phyloP scores from a whole-genome alignment of 2,329 filamentous ascomycete species.

The Penicillium sp. region DNA sequence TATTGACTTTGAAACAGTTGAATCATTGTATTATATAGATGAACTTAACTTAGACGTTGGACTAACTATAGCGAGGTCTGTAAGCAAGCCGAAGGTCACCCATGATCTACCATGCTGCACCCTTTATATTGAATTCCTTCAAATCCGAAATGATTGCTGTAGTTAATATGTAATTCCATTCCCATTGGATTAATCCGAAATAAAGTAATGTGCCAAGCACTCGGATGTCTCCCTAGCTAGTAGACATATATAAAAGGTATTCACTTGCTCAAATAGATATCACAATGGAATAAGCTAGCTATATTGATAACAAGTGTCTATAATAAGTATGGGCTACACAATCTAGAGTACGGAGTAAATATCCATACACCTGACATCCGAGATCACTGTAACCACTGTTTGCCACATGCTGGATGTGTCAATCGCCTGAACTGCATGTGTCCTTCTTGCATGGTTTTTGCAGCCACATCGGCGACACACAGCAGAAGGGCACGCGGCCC shows the following conservation, averaged over 20 bases:
- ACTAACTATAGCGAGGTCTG: neutral
- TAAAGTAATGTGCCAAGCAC: neutral
- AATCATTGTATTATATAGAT: neutral
- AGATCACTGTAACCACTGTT: neutral
- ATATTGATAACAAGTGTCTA: too few species aligned
- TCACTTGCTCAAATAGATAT: neutral
- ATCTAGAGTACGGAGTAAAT: neutral
- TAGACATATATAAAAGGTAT: neutral
- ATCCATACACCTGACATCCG: neutral
- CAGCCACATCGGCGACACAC: neutral
- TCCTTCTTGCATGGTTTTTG: neutral
- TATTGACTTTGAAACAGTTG: neutral
- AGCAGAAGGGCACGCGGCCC: neutral
- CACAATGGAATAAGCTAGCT: neutral
- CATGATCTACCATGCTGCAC: too few species aligned
- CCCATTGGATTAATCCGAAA: too few species aligned
- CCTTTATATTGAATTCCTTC: neutral
- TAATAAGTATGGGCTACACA: neutral
- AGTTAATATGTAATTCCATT: neutral
- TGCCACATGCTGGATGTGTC: slow-evolving; percentile 3
- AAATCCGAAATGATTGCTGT: too few species aligned
- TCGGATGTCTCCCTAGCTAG: neutral
- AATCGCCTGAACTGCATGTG: neutral
- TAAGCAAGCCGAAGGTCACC: neutral
- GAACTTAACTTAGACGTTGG: neutral